Base-by-base conservation (phyloP, 1,139 yeast species). In the Blastobotrys apis region DNA sequence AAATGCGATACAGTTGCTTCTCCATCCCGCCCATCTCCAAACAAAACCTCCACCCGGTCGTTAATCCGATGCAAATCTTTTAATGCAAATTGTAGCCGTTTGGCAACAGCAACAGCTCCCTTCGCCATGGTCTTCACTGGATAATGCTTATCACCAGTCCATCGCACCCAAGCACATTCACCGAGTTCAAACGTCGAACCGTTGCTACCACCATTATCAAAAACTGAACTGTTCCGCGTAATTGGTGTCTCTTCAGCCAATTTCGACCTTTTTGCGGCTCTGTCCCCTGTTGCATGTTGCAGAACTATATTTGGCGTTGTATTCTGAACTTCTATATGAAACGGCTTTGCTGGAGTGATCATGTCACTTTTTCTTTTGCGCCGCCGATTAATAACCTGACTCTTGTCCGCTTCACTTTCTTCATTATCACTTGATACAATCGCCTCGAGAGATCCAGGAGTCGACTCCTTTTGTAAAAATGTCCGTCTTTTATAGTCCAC, bases 11-110 rank as follows among this genome's bases (percentile, higher is more conserved):
- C 41, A 40, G 42, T 47, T 52, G 16, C 34, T 37, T 55, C 57
- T 5, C 54, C 48, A 25, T 44, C 49, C 9, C 52, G 45, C 8
- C 52, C 52, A 33, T 52, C 53, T 5, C 53, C 53, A 32, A 52
- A 51, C 4, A 46, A n/a, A 3, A 54, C 29, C 26, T 45, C 50
- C 26, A 42, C 31, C 12, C 37, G 26, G 27, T 35, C 36, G 22
- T 43, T 20, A 13, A 26, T 19, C 13, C 21, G 15, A 16, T 17
- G 32, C 42, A 32, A 10, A 3, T 39, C 38, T 4, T 35, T 21
- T 4, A 13, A 16, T 15, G 17, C 17, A 16, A 34, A 41, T 10
- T 36, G 22, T 8, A 15, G 10, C 19, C 22, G 10, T 26, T 26
- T 20, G 16, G 20, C 27, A 13, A 23, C 38, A 20, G 33, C 15